Conservation (phyloP, 371 early-diverging fungal species). For the Dinochytrium kinnereticum region DNA sequence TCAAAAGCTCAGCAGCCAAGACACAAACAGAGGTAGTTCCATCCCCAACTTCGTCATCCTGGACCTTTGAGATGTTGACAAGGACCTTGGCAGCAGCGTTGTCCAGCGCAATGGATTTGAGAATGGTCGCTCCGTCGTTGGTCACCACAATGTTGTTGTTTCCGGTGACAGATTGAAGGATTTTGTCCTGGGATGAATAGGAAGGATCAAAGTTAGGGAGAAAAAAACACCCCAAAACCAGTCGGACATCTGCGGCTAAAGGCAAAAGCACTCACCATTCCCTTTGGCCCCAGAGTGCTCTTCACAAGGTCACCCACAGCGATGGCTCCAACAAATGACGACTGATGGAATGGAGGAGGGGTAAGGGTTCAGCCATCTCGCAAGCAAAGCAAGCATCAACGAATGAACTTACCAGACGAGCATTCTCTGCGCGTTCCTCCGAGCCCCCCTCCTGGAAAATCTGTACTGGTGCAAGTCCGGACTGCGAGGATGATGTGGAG, state of each 20-base stretch:
- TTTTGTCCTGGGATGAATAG: conserved; percentile 72
- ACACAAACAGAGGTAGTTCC: conserved; percentile 99
- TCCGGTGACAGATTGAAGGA: conserved; percentile 87
- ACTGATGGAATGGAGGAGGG: not conserved
- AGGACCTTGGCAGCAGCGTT: conserved; percentile 99
- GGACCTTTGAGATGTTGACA: conserved; percentile 97
- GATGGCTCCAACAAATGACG: conserved; percentile 91
- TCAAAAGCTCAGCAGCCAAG: conserved; percentile 94
- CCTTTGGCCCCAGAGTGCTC: conserved; percentile 74
- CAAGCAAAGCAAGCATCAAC: conserved; percentile 1
- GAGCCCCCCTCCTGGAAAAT: conserved; percentile 92
- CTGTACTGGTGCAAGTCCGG: conserved; percentile 57
- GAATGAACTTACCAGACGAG: conserved; percentile 80
- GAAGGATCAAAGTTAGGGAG: too few relatives aligned
- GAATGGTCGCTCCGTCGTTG: conserved; percentile 99
- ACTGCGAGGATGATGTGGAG: not conserved
- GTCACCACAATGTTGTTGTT: conserved; percentile 93
- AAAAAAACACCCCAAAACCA: too few relatives aligned
- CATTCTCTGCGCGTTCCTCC: conserved; percentile 97
- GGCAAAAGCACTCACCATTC: conserved; percentile 57
- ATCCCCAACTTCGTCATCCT: conserved; percentile 99
- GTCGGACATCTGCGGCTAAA: too few relatives aligned
- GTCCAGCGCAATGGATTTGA: conserved; percentile 97
- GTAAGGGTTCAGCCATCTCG: not conserved
- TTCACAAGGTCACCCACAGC: conserved; percentile 98